Evolutionary conservation across 495 filamentous ascomycete species (phyloP).

Genomic region (Letharia columbiana): DNA sequence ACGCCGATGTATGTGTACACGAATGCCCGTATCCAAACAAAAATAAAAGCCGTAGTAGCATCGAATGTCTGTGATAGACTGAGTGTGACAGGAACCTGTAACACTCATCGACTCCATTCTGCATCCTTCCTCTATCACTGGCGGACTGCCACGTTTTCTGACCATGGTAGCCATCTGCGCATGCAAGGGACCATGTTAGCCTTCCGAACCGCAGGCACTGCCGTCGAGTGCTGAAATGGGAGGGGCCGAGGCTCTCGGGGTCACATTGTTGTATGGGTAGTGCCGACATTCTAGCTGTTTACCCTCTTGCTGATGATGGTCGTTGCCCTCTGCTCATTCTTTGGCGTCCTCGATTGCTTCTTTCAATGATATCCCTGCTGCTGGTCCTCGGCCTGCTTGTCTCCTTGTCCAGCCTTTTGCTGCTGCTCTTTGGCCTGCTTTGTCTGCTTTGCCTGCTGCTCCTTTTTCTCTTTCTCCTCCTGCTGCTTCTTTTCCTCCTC

Average conservation of each 20-base stretch:
- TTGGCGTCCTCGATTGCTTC: neutral
- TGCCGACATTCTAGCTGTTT: neutral
- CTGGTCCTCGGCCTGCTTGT: neutral
- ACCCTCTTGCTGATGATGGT: neutral
- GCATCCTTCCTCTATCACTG: too few species aligned
- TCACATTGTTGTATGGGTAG: neutral
- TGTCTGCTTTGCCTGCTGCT: neutral
- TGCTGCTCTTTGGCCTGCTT: neutral
- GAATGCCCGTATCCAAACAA: too few species aligned
- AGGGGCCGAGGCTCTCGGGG: too few species aligned
- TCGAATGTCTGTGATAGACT: too few species aligned
- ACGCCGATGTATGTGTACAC: too few species aligned
- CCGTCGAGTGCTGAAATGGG: neutral
- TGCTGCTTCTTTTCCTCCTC: neutral
- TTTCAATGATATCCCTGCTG: neutral
- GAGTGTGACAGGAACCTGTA: too few species aligned
- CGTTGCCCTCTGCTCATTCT: neutral
- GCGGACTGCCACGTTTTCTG: too few species aligned
- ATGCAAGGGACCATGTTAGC: neutral
- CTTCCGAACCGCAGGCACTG: neutral
- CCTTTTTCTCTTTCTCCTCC: neutral
- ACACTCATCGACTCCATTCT: too few species aligned
- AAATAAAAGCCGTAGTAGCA: too few species aligned
- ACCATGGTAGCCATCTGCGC: too few species aligned
- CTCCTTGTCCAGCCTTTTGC: neutral